Evolutionary conservation across 2,329 filamentous ascomycete species (phyloP), one percentile per base, ranked within the genome.

Genomic region (Alternaria incomplexa): DNA sequence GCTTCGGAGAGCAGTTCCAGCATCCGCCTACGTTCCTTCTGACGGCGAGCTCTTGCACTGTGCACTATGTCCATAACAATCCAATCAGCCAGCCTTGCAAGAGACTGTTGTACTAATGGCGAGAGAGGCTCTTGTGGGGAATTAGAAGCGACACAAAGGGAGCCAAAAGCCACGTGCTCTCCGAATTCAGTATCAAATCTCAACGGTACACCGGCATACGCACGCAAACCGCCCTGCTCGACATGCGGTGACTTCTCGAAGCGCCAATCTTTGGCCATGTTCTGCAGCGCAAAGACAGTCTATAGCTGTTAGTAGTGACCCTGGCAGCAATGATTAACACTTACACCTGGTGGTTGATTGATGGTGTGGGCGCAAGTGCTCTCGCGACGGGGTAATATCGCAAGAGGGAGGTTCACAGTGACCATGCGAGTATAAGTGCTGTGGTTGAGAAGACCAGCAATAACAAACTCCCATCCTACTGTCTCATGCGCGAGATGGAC

Each of bases 381-480:
- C 63, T 85, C 83, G 8, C 82, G 79, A 6, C 83, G 80, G 0
- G 83, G 83, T 4, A 85, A 63, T 9, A 82, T 74, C 15, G 77
- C 80, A 1, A 84, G 66, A 0, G 81, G 76, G 5, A 84, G 69
- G 2, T 82, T 82, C 2, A 80, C 75, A 0, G 83, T 81, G 3
- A 79, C 82, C 23, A 84, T 61, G 13, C 83, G 80, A 5, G 79
- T 81, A 64, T 81, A 84, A 30, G 79, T 76, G 48, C 83, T 79
- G 62, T 82, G 74, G 25, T 82, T 80, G 5, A 84, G 72, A 4
- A 84, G 68, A 3, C 83, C 83, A 6, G 83, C 74, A 17, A 84
- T 80, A n/a, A 78, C 82, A 57, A 79, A 82, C 9, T 85, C 83
- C 83, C 83, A 85, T 8, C 77, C 82, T 6, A 80, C 77, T 1